Conservation (phyloP, 768 basidiomycete species). For the Neoboletus subvelutipes region DNA sequence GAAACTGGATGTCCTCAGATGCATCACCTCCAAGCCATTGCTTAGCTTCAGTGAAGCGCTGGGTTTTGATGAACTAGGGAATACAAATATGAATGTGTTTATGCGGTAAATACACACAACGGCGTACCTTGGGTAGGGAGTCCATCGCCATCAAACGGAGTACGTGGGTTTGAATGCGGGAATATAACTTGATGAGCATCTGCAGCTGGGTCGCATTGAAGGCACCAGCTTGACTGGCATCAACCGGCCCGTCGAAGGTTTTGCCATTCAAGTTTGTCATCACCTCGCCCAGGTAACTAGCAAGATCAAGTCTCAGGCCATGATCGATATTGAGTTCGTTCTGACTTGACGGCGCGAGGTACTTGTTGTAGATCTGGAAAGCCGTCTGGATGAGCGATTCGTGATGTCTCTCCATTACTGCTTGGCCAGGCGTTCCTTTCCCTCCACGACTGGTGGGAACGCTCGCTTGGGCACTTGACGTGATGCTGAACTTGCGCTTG, state of each 20-base stretch:
- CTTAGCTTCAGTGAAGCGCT: slow-evolving; percentile 75
- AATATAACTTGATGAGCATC: slow-evolving; percentile 89
- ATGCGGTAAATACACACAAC: not conserved
- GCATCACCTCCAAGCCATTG: slow-evolving; percentile 80
- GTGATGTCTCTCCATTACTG: slow-evolving; percentile 96
- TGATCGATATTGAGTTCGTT: slow-evolving; percentile 99
- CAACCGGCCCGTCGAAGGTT: slow-evolving; percentile 74
- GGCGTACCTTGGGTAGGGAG: slow-evolving; percentile 89
- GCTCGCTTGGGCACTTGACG: slow-evolving; percentile 82
- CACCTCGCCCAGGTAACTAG: slow-evolving; percentile 89
- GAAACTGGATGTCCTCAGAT: slow-evolving; percentile 56
- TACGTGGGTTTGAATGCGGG: slow-evolving; percentile 94
- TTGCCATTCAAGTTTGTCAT: slow-evolving; percentile 77
- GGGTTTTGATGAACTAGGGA: slow-evolving; percentile 81
- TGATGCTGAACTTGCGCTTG: slow-evolving; percentile 93
- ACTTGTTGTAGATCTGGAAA: slow-evolving; percentile 90
- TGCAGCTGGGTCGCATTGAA: slow-evolving; percentile 97
- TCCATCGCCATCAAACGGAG: slow-evolving; percentile 98
- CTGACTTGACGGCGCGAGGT: slow-evolving; percentile 92
- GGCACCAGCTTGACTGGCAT: slow-evolving; percentile 73
- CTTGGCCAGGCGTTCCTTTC: slow-evolving; percentile 66
- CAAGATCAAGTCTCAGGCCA: slow-evolving; percentile 89
- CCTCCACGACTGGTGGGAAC: slow-evolving; percentile 38
- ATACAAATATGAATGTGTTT: slow-evolving; percentile 9
- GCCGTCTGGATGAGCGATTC: slow-evolving; percentile 93